Conservation (phyloP, 2,329 filamentous ascomycete species). For the Phoma sp. region DNA sequence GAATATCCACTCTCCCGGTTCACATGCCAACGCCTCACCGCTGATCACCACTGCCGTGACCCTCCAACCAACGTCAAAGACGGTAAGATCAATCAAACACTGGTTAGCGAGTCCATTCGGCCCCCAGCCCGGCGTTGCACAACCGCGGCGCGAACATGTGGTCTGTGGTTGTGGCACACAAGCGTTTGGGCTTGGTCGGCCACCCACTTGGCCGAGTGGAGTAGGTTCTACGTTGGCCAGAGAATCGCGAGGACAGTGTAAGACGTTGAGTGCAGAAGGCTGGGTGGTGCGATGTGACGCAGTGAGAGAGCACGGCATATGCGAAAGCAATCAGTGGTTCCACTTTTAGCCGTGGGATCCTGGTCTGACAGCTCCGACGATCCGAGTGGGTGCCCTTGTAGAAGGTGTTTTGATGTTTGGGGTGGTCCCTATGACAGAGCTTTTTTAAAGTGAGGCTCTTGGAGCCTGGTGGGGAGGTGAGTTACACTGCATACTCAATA, state of each 20-base stretch:
- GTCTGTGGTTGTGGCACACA: slow-evolving; percentile 22
- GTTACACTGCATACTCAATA: background rate
- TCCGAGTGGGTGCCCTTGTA: background rate
- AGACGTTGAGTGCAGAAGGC: background rate
- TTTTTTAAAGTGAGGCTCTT: background rate
- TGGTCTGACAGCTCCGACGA: slow-evolving; percentile 19
- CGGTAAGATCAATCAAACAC: background rate
- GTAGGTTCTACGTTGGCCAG: background rate
- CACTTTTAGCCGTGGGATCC: slow-evolving; percentile 8
- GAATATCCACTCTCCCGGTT: slow-evolving; percentile 32
- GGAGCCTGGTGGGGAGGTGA: background rate
- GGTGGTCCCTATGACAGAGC: background rate
- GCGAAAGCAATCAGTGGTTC: background rate
- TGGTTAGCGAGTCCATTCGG: slow-evolving; percentile 13
- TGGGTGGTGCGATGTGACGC: background rate
- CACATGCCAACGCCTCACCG: slow-evolving; percentile 16
- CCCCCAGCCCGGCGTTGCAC: slow-evolving; percentile 9
- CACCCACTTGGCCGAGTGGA: background rate
- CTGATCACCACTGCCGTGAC: slow-evolving; percentile 10
- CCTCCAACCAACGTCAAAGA: background rate
- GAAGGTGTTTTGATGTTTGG: background rate
- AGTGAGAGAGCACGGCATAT: slow-evolving; percentile 12
- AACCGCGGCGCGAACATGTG: slow-evolving; percentile 25
- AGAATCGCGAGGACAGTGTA: background rate
- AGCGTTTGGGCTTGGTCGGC: slow-evolving; percentile 1